These are phyloP conservation scores for Boletus calvinii DNA, from an alignment of 1,284 basidiomycete genomes.

Conservation along the genomic window DNA sequence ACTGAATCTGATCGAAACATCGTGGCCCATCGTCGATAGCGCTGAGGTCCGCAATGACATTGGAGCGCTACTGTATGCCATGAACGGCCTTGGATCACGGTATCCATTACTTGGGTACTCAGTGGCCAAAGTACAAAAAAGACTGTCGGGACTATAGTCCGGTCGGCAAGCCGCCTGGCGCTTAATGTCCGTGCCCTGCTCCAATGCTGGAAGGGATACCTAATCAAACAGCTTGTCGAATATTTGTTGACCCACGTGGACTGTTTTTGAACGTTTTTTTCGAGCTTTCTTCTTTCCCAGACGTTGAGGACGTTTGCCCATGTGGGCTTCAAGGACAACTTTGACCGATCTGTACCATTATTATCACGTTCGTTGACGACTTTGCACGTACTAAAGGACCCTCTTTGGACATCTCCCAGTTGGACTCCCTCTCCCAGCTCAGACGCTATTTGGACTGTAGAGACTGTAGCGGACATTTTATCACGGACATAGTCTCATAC, in stretches of 20 bases:
- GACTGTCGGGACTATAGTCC: constrained; percentile 39
- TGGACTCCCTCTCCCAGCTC: constrained; percentile 15
- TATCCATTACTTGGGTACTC: constrained; percentile 62
- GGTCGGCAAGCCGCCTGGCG: constrained; percentile 4
- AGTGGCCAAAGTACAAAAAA: constrained; percentile 43
- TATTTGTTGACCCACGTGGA: constrained; percentile 12
- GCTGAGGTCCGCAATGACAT: constrained; percentile 61
- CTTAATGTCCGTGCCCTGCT: neutral
- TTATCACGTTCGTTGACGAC: constrained; percentile 21
- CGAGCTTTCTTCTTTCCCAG: neutral
- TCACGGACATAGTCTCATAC: constrained; percentile 20
- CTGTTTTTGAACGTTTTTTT: constrained; percentile 12
- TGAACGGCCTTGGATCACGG: constrained; percentile 56
- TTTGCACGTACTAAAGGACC: constrained; percentile 21
- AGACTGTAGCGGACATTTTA: constrained; percentile 22
- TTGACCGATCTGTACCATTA: constrained; percentile 6
- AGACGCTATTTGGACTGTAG: constrained; percentile 24
- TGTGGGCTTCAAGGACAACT: constrained; percentile 4
- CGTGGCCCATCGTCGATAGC: constrained; percentile 58
- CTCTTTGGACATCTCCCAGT: constrained; percentile 18
- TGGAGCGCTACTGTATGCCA: constrained; percentile 56
- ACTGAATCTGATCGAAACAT: constrained; percentile 53
- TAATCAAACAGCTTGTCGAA: constrained; percentile 1
- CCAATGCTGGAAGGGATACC: neutral
- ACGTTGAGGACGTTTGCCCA: constrained; percentile 10